Evolutionary conservation across 73 alveolate genomes (phyloP).

Genomic region (Paramecium octaurelia): DNA sequence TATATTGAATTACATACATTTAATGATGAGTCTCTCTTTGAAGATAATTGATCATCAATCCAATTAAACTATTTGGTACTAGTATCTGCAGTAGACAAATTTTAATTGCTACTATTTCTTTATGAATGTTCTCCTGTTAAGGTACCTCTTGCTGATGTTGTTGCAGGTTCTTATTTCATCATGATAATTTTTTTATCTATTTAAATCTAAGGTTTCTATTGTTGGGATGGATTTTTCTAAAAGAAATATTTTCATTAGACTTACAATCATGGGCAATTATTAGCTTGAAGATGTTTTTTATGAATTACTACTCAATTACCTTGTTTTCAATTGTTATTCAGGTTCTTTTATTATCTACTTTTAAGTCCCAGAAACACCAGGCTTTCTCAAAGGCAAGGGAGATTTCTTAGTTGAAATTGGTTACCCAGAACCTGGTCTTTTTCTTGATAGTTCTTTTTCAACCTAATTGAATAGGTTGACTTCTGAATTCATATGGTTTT

Average conservation of each 20-base stretch:
- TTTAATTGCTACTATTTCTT: neutral
- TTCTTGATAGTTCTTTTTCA: neutral
- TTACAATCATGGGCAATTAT: neutral
- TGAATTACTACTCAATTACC: neutral
- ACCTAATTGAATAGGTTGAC: neutral
- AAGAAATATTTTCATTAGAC: neutral
- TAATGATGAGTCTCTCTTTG: neutral
- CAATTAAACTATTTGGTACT: neutral
- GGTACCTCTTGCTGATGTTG: neutral
- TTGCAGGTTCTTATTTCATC: neutral
- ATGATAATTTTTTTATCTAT: neutral
- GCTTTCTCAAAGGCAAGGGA: neutral
- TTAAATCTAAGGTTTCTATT: neutral
- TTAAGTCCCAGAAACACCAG: neutral
- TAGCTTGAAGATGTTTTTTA: neutral
- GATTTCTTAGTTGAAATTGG: neutral
- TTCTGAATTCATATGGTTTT: neutral
- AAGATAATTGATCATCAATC: neutral
- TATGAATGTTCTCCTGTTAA: neutral
- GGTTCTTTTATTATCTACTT: neutral
- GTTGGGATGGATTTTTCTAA: neutral
- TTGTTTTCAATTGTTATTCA: neutral
- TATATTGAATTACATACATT: neutral
- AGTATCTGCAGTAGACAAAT: neutral
- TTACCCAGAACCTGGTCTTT: constrained; percentile 24